phyloP scores from a whole-genome alignment of 495 filamentous ascomycete species.

The Podospora anserina region DNA sequence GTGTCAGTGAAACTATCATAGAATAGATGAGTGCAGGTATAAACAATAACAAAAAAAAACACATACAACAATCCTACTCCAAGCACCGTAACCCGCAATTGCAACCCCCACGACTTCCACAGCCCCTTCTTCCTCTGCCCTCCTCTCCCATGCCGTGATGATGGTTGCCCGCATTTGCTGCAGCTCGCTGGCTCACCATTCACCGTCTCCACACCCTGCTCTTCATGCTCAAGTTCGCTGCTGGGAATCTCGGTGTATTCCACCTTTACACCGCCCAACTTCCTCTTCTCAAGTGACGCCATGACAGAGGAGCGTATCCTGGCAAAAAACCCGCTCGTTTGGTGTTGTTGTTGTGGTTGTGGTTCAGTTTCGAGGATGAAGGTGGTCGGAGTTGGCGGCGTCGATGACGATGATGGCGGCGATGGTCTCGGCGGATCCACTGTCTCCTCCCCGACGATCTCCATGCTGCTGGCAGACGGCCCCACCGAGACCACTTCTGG shows the following conservation, averaged over 20 bases:
- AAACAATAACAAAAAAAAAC: not conserved
- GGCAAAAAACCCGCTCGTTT: not conserved
- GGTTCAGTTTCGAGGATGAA: not conserved
- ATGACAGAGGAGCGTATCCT: not conserved
- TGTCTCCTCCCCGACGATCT: not conserved
- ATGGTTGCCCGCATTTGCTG: not conserved
- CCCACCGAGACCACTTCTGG: not conserved
- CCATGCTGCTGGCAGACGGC: not conserved
- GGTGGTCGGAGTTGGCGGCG: not conserved
- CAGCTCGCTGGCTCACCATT: not conserved
- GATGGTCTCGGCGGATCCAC: not conserved
- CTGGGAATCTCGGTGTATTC: not conserved
- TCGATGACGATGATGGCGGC: not conserved
- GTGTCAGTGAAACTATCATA: not conserved
- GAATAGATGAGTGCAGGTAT: not conserved
- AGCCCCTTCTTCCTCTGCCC: not conserved
- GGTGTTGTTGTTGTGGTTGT: not conserved
- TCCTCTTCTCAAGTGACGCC: not conserved
- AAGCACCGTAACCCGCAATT: not conserved
- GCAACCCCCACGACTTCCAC: slow-evolving; percentile 1
- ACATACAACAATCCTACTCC: not conserved
- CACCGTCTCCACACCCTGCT: not conserved
- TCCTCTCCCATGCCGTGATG: not conserved
- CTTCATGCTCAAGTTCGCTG: not conserved
- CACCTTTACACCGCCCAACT: not conserved